Base-by-base conservation (phyloP, 2,329 filamentous ascomycete genomes). In the Shiraia bambusicola region DNA sequence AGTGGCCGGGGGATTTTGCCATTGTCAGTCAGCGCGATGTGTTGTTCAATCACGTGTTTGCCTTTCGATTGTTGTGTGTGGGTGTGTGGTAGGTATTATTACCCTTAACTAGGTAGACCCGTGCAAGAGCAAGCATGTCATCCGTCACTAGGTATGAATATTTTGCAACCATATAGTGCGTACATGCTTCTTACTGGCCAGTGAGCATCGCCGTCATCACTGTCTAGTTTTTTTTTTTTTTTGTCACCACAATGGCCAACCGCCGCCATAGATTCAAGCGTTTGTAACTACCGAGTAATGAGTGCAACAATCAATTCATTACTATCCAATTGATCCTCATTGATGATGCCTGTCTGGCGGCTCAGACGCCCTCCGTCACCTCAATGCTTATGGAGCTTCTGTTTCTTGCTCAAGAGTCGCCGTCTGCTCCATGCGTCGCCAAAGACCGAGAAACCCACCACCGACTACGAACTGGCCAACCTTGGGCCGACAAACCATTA, bases 401-500 rank as follows among this genome's bases (percentile, higher is more conserved):
- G 30, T 14, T 24, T 28, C 37, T 28, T 17, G 12, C 10, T 35
- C 42, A 38, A 37, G 38, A 34, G 32, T 36, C 9, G 17, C 22
- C 17, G 41, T 13, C 17, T 28, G 12, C 28, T 64, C 63, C 63
- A 68, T 64, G 3, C 61, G 59, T 35, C 63, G 53, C 66, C 66
- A 70, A 12, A 70, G 27, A 19, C 52, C 66, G 14, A 70, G 49
- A 31, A 70, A 70, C 2, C 67, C 67, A 15, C 67, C 66, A 17
- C 66, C 67, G 8, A 67, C 57, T 6, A 67, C 54, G 47, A 48
- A 53, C 34, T 66, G 55, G 3, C 63, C 65, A 11, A 50, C 62
- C 46, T 66, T 68, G n/a, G 67, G 67, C 32, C 67, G 55, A 40
- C 67, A 70, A 2, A 70, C 52, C 54, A 66, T 67, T 28, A 57